Evolutionary conservation across 2,329 filamentous ascomycete species (phyloP).

Genomic region (Penicillium sp.): DNA sequence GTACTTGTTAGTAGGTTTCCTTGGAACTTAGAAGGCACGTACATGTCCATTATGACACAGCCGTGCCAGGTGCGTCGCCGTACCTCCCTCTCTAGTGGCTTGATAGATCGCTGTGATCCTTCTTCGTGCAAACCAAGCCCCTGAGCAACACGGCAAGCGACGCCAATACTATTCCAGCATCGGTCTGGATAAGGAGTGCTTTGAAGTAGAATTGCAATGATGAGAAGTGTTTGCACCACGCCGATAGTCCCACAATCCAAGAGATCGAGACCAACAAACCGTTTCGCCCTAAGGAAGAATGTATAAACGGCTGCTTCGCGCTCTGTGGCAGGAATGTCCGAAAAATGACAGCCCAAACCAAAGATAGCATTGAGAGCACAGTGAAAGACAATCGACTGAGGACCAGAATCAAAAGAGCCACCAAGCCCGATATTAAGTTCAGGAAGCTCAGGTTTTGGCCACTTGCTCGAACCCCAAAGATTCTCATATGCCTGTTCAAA

Average conservation of each 20-base stretch:
- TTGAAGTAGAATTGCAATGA: constrained; percentile 40
- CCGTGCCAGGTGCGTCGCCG: constrained; percentile 40
- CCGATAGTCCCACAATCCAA: constrained; percentile 38
- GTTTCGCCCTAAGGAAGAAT: constrained; percentile 37
- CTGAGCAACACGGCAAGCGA: constrained; percentile 42
- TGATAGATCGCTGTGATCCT: constrained; percentile 10
- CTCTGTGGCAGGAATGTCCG: constrained; percentile 30
- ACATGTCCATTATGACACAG: constrained; percentile 40
- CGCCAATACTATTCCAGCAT: constrained; percentile 44
- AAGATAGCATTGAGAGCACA: constrained; percentile 45
- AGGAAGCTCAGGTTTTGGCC: constrained; percentile 14
- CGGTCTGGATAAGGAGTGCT: constrained; percentile 40
- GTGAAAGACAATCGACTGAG: constrained; percentile 40
- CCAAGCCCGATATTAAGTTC: constrained; percentile 36
- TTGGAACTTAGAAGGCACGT: constrained; percentile 6
- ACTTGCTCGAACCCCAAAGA: constrained; percentile 33
- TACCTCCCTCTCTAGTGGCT: constrained; percentile 37
- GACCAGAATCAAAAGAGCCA: constrained; percentile 27
- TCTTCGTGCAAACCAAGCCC: constrained; percentile 41
- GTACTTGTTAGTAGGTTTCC: not conserved
- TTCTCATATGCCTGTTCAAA: constrained; percentile 42
- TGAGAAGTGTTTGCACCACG: constrained; percentile 41
- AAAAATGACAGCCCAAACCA: constrained; percentile 41
- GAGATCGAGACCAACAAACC: constrained; percentile 37
- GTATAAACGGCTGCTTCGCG: constrained; percentile 27